phyloP scores from a whole-genome alignment of 2,329 filamentous ascomycete genomes.

The Pleochaeta shiraiana region DNA sequence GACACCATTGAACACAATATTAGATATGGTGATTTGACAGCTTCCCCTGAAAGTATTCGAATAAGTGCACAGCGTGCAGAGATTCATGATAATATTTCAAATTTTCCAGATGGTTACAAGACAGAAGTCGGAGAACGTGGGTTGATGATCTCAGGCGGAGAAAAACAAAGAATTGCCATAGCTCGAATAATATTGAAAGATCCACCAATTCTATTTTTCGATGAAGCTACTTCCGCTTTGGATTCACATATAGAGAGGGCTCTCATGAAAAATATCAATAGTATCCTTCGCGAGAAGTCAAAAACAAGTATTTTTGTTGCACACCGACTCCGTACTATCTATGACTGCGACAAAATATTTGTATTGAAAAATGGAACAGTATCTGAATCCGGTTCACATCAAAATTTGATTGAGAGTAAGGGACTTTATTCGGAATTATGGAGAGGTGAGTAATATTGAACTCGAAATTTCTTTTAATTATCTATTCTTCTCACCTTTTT shows the following conservation, averaged over 20 bases:
- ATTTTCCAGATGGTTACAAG: constrained; percentile 70
- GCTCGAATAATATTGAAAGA: constrained; percentile 73
- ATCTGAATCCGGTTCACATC: constrained; percentile 76
- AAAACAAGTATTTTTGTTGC: constrained; percentile 91
- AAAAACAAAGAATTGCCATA: constrained; percentile 80
- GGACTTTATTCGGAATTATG: constrained; percentile 79
- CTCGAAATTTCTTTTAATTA: constrained; percentile 1
- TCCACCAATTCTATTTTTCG: constrained; percentile 77
- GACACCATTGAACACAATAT: constrained; percentile 94
- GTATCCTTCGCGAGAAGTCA: constrained; percentile 67
- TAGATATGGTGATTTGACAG: constrained; percentile 67
- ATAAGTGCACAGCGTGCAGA: constrained; percentile 63
- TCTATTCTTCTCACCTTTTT: neutral
- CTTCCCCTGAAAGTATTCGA: constrained; percentile 47
- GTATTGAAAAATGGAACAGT: constrained; percentile 68
- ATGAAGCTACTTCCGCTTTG: constrained; percentile 80
- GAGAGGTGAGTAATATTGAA: constrained; percentile 40
- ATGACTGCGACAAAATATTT: constrained; percentile 81
- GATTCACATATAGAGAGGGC: constrained; percentile 90
- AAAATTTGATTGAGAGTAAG: constrained; percentile 53
- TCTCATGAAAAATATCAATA: constrained; percentile 79
- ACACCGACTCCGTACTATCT: constrained; percentile 80
- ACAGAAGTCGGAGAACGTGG: constrained; percentile 88
- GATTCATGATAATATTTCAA: constrained; percentile 61
- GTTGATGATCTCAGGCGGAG: constrained; percentile 90